Evolutionary conservation across 2,329 filamentous ascomycete genomes (phyloP), one percentile per base, ranked within the genome.

Genomic region (Alternaria sp.): DNA sequence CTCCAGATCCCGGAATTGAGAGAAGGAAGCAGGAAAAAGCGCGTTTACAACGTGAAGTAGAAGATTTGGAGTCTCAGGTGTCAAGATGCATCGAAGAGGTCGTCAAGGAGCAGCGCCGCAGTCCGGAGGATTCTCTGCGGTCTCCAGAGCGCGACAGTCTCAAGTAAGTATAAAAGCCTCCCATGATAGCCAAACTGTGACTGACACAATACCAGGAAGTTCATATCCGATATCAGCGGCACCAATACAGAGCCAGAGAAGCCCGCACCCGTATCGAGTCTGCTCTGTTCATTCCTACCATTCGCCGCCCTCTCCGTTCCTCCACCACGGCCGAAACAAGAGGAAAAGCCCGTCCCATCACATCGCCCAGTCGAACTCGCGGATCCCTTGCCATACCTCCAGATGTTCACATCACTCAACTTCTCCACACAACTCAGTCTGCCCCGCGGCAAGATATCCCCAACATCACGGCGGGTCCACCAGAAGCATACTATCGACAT

Each of bases 301-400:
- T 81, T 82, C 51, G 74, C 73, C 12, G 67, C 68, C 25, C 67
- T 74, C 8, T 50, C 66, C 10, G 62, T 76, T 20, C 65, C 63
- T n/a, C 65, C 66, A 20, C 60, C 82, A 71, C 68, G 64, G 8
- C 61, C 51, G 11, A 66, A 69, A 30, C 50, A 55, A 47, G 20
- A 78, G 7, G 72, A 76, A 26, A 80, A 78, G n/a, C 80, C 82
- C 2, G 76, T 86, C 0, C 81, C 85, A 8, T 92, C 90, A 2
- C 92, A 94, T 72, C 86, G 88, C 2, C 84, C 84, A 1, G 84
- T 94, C 80, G 84, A 87, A 1, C 84, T 90, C 2, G 82, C 85
- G 0, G 87, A 94, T 63, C 87, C 91, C 54, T 80, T 91, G 3
- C 88, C 90, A 0, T 93, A 90, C 67, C 83, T 94, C 0, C 87